Evolutionary conservation across 108 stramenopile genomes (phyloP), one percentile per base, ranked within the genome.

Genomic region (Skeletonema potamos): DNA sequence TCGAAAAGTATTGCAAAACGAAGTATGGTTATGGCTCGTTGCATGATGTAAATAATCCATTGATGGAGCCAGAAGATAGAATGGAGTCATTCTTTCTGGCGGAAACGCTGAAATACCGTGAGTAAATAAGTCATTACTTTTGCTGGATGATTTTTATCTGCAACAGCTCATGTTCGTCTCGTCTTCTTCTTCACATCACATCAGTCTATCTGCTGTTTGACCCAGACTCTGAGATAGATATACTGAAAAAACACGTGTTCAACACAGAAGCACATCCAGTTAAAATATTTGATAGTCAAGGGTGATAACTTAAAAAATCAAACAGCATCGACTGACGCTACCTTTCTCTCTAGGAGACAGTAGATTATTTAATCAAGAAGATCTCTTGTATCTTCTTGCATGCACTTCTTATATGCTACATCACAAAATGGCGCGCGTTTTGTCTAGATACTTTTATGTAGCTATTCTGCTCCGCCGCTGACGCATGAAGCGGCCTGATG

Each of bases 211-310:
- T 99, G 70, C 75, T 97, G 17, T 91, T 94, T 69, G 96, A 96
- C 74, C 95, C 97, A 27, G 95, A 98, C 63, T 91, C 94, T 46
- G 74, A 86, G 41, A 79, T 95, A 54, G 91, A 95, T 79, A 64
- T 95, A 27, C 66, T 94, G 62, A 79, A 89, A 66, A 92, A 89
- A 63, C 89, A 92, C 70, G 97, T 99, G 1, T 97, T 99, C 85
- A 99, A 99, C 77, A 99, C 98, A 1, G 98, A 99, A 82, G 98
- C 98, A 13, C 98, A 99, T 72, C 97, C 98, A 10, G 24, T 95
- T 61, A 65, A 81, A 24, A 76, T 84, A 48, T 88, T 97, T 54
- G n/a, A 62, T 32, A 22, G 32, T 15, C 44, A 60, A 29, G 39
- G 12, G 7, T 62, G 4, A 46, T 18, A 18, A 20, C 3, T 18